Base-by-base conservation (phyloP, 108 stramenopile species). In the Skeletonema grethae region DNA sequence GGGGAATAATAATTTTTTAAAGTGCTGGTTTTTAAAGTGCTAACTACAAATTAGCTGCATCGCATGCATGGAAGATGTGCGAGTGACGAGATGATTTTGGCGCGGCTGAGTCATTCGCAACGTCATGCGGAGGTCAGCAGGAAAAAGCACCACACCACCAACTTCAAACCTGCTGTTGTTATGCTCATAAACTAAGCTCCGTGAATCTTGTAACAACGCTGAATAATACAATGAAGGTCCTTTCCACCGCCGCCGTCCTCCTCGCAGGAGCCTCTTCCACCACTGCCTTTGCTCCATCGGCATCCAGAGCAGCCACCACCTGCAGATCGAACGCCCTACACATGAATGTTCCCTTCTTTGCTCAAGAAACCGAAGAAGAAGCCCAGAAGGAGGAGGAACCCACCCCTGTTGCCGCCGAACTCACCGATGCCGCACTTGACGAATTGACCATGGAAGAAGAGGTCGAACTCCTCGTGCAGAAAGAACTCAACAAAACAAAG, bases 401-500 rank as follows among this genome's bases (percentile, higher is more conserved):
- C 4, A 20, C 60, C 18, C 60, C n/a, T n/a, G 25, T 28, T 1
- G 35, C n/a, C 20, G 59, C 59, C 18, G 59, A 24, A 34, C 4
- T 34, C 6, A 10, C 6, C 12, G 57, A 67, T 5, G 57, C 67
- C 41, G 25, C 3, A 55, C 53, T 72, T 62, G 61, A 84, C 70
- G 12, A 67, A 13, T 46, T 73, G 73, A 62, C 84, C 39, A 30
- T 83, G 24, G 88, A 90, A 34, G 90, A 92, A 57, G 91, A 95
- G 57, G 77, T 92, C 10, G 95, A 95, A 65, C 34, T 64, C 25
- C 71, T 91, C 22, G 77, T 86, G 0, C 72, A 83, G 46, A 72
- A 86, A 67, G 92, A 91, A 61, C 31, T 93, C 22, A 28, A 24
- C 30, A 95, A 93, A 70, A 85, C 74, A 41, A 86, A 78, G 58